phyloP scores from a whole-genome alignment of 768 basidiomycete genomes.

The Daedalea quercina region DNA sequence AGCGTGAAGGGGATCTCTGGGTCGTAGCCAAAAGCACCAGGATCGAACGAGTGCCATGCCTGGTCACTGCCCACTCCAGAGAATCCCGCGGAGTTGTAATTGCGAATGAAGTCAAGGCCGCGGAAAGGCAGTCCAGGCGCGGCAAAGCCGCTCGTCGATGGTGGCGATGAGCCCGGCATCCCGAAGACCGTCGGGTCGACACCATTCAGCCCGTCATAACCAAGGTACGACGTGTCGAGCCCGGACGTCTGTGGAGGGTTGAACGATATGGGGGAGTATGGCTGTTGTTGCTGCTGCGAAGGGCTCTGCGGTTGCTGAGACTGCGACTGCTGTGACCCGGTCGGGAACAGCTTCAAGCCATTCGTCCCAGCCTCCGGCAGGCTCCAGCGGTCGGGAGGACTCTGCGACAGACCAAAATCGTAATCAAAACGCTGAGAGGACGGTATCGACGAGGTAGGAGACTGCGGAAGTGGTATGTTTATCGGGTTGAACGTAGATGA shows the following conservation, averaged over 20 bases:
- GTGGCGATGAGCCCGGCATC: slow-evolving; percentile 32
- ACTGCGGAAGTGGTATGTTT: slow-evolving; percentile 33
- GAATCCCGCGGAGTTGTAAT: slow-evolving; percentile 43
- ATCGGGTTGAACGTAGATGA: slow-evolving; percentile 30
- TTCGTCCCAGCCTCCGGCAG: slow-evolving; percentile 10
- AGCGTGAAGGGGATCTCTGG: slow-evolving; percentile 71
- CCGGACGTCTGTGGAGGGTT: background rate
- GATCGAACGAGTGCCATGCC: slow-evolving; percentile 59
- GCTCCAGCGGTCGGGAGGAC: slow-evolving; percentile 20
- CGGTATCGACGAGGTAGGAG: slow-evolving; percentile 46
- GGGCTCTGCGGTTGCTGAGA: background rate
- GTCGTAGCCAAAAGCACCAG: slow-evolving; percentile 66
- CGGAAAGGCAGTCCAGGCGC: slow-evolving; percentile 76
- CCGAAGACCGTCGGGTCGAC: slow-evolving; percentile 27
- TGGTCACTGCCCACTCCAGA: slow-evolving; percentile 22
- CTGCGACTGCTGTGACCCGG: slow-evolving; percentile 11
- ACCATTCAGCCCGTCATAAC: slow-evolving; percentile 4
- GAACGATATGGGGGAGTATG: background rate
- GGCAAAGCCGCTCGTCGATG: slow-evolving; percentile 53
- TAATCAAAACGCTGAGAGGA: slow-evolving; percentile 33
- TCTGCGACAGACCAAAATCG: slow-evolving; percentile 39
- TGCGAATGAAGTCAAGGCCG: slow-evolving; percentile 79
- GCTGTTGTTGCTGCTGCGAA: background rate
- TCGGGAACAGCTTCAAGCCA: slow-evolving; percentile 19
- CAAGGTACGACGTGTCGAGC: slow-evolving; percentile 3